Conservation (phyloP, 257 asterid species). For the Agastache rugosa region DNA sequence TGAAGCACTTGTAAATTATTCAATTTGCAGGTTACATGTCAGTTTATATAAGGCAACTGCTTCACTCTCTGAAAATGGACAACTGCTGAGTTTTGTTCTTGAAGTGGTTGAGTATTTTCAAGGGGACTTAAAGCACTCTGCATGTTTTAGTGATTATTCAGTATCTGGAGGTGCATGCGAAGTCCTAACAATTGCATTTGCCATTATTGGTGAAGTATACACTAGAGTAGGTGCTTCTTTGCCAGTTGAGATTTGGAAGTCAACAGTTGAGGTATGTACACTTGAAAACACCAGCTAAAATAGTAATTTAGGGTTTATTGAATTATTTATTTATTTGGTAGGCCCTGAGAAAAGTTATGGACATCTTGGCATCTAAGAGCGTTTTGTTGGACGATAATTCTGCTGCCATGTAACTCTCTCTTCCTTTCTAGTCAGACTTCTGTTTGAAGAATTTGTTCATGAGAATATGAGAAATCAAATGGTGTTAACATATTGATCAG, state of each 20-base stretch:
- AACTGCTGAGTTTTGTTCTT: slow-evolving; percentile 66
- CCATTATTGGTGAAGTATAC: slow-evolving; percentile 74
- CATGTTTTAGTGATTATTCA: slow-evolving; percentile 47
- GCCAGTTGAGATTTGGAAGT: slow-evolving; percentile 69
- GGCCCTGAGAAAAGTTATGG: slow-evolving; percentile 82
- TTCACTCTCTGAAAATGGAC: slow-evolving; percentile 57
- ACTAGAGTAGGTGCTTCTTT: slow-evolving; percentile 69
- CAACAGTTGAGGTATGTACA: slow-evolving; percentile 73
- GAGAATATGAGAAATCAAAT: slow-evolving; percentile 37
- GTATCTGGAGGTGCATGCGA: slow-evolving; percentile 51
- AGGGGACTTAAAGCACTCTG: slow-evolving; percentile 45
- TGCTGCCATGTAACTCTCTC: slow-evolving; percentile 59
- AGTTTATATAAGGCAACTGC: slow-evolving; percentile 57
- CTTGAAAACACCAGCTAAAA: slow-evolving; percentile 35
- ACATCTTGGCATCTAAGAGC: slow-evolving; percentile 65
- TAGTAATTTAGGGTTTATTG: slow-evolving; percentile 30
- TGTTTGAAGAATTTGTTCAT: slow-evolving; percentile 40
- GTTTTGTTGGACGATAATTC: slow-evolving; percentile 58
- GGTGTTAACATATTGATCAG: slow-evolving; percentile 54
- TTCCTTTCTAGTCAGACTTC: slow-evolving; percentile 31
- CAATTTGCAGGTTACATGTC: slow-evolving; percentile 63
- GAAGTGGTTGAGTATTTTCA: slow-evolving; percentile 62
- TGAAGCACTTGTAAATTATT: slow-evolving; percentile 32
- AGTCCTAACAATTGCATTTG: slow-evolving; percentile 61
- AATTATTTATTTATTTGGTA: slow-evolving; percentile 43